Percentiles rank a stretch among this genome's conserved stretches.
These are phyloP conservation scores for Tetraselmis striata DNA, from an alignment of 139 green algal genomes.

Conservation along the genomic window DNA sequence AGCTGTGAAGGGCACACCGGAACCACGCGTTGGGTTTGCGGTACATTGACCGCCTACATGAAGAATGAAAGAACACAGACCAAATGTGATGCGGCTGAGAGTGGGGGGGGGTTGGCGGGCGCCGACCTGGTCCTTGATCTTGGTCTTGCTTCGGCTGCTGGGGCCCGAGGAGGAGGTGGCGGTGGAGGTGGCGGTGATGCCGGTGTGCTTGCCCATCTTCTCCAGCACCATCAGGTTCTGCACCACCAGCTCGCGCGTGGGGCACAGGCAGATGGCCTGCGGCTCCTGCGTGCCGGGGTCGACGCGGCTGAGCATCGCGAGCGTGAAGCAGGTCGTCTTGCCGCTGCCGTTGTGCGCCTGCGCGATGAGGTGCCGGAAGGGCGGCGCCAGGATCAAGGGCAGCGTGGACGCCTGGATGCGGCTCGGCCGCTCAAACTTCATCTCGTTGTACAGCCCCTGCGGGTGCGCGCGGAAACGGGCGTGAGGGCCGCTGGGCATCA, in stretches of 20 bases:
- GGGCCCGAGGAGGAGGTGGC: conserved; percentile 14
- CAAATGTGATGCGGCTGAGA: no score
- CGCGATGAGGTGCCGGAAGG: conserved; percentile 82
- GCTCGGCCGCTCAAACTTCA: conserved; percentile 95
- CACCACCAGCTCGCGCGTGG: conserved; percentile 92
- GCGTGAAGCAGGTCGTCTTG: conserved; percentile 98
- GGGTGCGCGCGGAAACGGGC: not conserved
- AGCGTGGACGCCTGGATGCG: conserved; percentile 90
- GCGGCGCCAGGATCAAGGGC: conserved; percentile 91
- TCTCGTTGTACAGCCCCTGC: conserved; percentile 91
- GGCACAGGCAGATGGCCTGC: conserved; percentile 95
- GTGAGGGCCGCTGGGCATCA: no score
- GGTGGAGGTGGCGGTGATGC: conserved; percentile 51
- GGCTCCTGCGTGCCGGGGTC: conserved; percentile 57
- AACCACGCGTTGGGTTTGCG: no score
- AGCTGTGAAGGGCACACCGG: no score
- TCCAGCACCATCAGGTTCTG: conserved; percentile 87
- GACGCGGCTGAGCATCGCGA: conserved; percentile 92
- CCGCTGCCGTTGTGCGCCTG: conserved; percentile 95
- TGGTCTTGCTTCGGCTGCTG: conserved; percentile 20
- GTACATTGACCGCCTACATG: no score
- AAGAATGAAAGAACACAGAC: no score
- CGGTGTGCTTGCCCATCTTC: conserved; percentile 82
- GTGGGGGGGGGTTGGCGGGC: no score
- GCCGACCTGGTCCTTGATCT: conserved; percentile 20